A percentile compares a stretch with the other conserved stretches of the same genome.
Evolutionary conservation across 805 yeast species (phyloP).

Genomic region (Pichia insulana): DNA sequence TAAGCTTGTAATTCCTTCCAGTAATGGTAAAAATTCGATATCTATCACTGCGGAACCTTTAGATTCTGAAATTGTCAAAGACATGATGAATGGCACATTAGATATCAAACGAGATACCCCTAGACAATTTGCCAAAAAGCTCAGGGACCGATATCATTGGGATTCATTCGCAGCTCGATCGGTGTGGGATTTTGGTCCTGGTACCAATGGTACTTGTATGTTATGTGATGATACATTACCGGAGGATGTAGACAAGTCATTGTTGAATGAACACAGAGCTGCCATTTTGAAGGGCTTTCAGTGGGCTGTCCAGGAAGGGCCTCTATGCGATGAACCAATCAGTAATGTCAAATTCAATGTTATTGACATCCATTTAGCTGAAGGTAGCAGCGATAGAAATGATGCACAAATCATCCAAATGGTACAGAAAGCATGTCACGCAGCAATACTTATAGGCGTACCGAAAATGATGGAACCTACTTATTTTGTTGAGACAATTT

Average conservation of each 20-base stretch:
- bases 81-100: conserved; percentile 42
- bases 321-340: conserved; percentile 81
- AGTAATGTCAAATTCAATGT: conserved; percentile 63
- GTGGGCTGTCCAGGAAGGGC: conserved; percentile 83
- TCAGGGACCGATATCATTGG: conserved; percentile 61
- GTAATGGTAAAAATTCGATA: conserved; percentile 45
- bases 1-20: conserved; percentile 52
- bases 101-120: conserved; percentile 25
- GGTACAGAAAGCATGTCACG: conserved; percentile 74
- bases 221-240: conserved; percentile 64
- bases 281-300: conserved; percentile 68
- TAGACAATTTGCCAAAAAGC: conserved; percentile 41
- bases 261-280: conserved; percentile 38
- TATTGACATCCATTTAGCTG: conserved; percentile 47
- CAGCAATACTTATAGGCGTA: conserved; percentile 66
- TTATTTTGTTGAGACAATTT: conserved; percentile 50
- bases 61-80: conserved; percentile 42
- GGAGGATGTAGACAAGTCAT: conserved; percentile 54
- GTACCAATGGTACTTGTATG: conserved; percentile 42
- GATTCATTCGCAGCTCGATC: conserved; percentile 78
- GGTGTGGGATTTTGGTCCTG: conserved; percentile 69
- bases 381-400: conserved; percentile 39
- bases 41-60: conserved; percentile 75
- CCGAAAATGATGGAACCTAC: conserved; percentile 82
- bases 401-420: conserved; percentile 74